These are phyloP conservation scores for Papiliotrema terrestris DNA, from an alignment of 1,284 basidiomycete species.

Conservation along the genomic window DNA sequence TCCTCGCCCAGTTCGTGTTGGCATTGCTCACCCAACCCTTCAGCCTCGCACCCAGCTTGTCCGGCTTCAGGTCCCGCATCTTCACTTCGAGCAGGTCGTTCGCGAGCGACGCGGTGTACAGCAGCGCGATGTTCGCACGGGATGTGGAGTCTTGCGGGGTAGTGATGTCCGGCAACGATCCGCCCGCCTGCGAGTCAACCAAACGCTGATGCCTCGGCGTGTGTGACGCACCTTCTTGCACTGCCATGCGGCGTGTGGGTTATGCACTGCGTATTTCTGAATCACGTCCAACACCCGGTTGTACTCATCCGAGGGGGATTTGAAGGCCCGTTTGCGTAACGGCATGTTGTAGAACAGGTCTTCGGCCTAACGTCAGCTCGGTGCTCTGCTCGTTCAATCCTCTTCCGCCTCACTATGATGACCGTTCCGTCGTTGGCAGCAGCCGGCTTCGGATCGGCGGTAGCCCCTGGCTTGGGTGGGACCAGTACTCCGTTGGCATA, in stretches of 20 bases:
- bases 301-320: slow-evolving; percentile 87
- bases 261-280: slow-evolving; percentile 92
- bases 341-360: slow-evolving; percentile 96
- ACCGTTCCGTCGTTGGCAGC: slow-evolving; percentile 94
- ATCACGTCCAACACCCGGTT: slow-evolving; percentile 86
- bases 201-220: background rate
- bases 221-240: slow-evolving; percentile 73
- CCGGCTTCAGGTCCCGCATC: slow-evolving; percentile 37
- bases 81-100: slow-evolving; percentile 70
- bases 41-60: slow-evolving; percentile 57
- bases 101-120: slow-evolving; percentile 78
- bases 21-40: slow-evolving; percentile 77
- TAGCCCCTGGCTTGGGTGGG: slow-evolving; percentile 64
- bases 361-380: slow-evolving; percentile 62
- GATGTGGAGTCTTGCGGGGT: slow-evolving; percentile 69
- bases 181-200: slow-evolving; percentile 57
- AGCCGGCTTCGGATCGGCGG: slow-evolving; percentile 75
- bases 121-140: slow-evolving; percentile 67
- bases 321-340: slow-evolving; percentile 78
- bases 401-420: slow-evolving; percentile 64
- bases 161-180: slow-evolving; percentile 71
- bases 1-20: slow-evolving; percentile 84
- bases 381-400: background rate
- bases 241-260: slow-evolving; percentile 78
- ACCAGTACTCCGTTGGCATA: slow-evolving; percentile 73